Conservation (phyloP, 768 basidiomycete genomes). For the Suillus fuscotomentosus region DNA sequence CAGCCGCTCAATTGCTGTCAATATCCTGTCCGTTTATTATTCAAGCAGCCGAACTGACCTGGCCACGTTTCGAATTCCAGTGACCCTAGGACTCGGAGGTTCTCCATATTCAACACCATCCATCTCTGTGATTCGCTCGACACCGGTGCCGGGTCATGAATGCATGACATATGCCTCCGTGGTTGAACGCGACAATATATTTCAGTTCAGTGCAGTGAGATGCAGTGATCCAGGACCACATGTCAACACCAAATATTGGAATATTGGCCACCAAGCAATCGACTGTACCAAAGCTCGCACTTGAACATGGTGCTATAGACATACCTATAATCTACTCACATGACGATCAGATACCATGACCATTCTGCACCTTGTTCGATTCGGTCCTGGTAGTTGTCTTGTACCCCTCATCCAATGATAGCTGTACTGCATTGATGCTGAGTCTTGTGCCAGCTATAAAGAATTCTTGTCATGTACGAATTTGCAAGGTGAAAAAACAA, state of each 20-base stretch:
- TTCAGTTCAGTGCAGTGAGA: neutral
- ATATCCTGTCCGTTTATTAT: slow-evolving; percentile 41
- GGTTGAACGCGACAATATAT: neutral
- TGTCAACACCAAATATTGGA: too few species aligned
- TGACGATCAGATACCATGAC: neutral
- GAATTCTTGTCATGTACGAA: neutral
- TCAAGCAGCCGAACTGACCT: neutral
- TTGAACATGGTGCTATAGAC: too few species aligned
- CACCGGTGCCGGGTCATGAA: too few species aligned
- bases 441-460: neutral
- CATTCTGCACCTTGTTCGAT: neutral
- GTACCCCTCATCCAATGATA: neutral
- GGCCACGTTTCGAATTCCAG: slow-evolving; percentile 39
- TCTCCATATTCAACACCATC: slow-evolving; percentile 75
- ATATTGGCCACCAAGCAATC: too few species aligned
- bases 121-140: slow-evolving; percentile 48
- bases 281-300: too few species aligned
- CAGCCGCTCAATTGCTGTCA: too few species aligned
- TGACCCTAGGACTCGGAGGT: slow-evolving; percentile 65
- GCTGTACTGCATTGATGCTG: neutral
- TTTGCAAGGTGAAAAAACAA: neutral
- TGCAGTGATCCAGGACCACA: neutral
- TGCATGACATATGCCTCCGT: too few species aligned
- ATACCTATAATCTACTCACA: neutral
- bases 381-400: neutral